phyloP scores from a whole-genome alignment of 106 monocot species.

The Platanthera zijinensis region DNA sequence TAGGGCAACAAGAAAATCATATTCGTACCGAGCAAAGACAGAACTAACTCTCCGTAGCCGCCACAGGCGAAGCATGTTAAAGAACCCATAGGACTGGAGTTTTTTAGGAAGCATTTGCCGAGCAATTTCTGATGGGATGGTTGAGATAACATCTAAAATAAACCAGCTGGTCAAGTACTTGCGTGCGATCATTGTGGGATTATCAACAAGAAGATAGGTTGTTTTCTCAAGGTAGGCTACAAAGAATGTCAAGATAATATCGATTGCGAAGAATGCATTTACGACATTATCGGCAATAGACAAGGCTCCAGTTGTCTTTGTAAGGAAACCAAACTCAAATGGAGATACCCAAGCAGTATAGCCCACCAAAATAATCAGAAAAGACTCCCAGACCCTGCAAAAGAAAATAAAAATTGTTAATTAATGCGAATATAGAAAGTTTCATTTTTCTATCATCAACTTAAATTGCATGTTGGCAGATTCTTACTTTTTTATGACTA shows the following conservation, averaged over 20 bases:
- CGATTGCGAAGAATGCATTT: slow-evolving; percentile 69
- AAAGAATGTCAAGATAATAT: slow-evolving; percentile 78
- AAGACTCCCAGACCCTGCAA: slow-evolving; percentile 59
- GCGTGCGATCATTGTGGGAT: slow-evolving; percentile 43
- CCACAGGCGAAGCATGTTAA: slow-evolving; percentile 85
- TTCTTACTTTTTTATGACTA: not conserved
- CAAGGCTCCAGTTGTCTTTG: slow-evolving; percentile 14
- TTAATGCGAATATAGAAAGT: not conserved
- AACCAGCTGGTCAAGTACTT: slow-evolving; percentile 59
- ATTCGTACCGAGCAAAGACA: slow-evolving; percentile 66
- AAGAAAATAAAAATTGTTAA: not conserved
- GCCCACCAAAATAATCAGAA: slow-evolving; percentile 51
- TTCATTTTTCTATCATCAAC: not conserved
- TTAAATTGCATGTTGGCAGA: not conserved
- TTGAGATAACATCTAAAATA: slow-evolving; percentile 55
- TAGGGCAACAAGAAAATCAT: slow-evolving; percentile 5
- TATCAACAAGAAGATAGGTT: slow-evolving; percentile 55
- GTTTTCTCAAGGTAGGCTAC: slow-evolving; percentile 67
- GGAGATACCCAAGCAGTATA: slow-evolving; percentile 82
- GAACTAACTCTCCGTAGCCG: slow-evolving; percentile 75
- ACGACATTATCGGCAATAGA: slow-evolving; percentile 61
- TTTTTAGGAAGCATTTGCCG: slow-evolving; percentile 40
- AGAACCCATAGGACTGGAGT: slow-evolving; percentile 47
- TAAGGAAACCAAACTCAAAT: slow-evolving; percentile 82
- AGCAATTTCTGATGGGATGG: slow-evolving; percentile 60